Base-by-base conservation (phyloP, 2,329 filamentous ascomycete species). In the Mycogone perniciosa region DNA sequence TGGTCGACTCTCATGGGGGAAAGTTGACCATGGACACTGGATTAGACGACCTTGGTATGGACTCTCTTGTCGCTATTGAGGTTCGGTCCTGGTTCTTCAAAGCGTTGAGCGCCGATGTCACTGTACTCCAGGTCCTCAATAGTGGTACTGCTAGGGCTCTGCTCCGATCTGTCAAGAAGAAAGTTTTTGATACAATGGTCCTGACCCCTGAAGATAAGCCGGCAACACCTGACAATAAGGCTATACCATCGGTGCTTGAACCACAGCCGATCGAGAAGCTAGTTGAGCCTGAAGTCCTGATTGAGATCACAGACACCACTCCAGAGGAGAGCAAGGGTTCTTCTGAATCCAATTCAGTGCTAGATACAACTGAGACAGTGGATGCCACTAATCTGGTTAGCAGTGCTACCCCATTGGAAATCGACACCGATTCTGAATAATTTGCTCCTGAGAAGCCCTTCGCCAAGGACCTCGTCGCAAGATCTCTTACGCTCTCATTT, bases 1-100 rank as follows among this genome's bases (percentile, higher is more conserved):
- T 26, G 13, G 37, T 20, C 9, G 45, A 31, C 31, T 11, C 30
- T 34, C 46, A 49, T 5, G 44, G 26, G 7, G 9, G 46, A 6
- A 51, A 44, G 44, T 59, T 60, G 42, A 62, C n/a, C 8, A 10
- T n/a, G 26, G 41, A 44, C 7, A n/a, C 29, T 31, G 26, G 26
- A 5, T 30, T 44, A 3, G 26, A 30, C 31, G 41, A 44, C 7
- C 41, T 44, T 31, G 41, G 41, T 20, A 20, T 20, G 20, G 20
- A 20, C 20, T 20, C 20, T 20, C 20, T 20, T 20, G 20, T 20
- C 20, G 20, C 20, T 20, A 3, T 20, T 20, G 20, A 20, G 20
- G 20, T 20, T 20, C 20, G 20, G 20, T 20, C 20, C 20, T 20
- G 20, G 20, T 20, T 20, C 20, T 3, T 20, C 2, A 20, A 20